A percentile compares a stretch with the other conserved stretches of the same genome.
Evolutionary conservation across 306 rosid genomes (phyloP).

Genomic region (Abrus precatorius): DNA sequence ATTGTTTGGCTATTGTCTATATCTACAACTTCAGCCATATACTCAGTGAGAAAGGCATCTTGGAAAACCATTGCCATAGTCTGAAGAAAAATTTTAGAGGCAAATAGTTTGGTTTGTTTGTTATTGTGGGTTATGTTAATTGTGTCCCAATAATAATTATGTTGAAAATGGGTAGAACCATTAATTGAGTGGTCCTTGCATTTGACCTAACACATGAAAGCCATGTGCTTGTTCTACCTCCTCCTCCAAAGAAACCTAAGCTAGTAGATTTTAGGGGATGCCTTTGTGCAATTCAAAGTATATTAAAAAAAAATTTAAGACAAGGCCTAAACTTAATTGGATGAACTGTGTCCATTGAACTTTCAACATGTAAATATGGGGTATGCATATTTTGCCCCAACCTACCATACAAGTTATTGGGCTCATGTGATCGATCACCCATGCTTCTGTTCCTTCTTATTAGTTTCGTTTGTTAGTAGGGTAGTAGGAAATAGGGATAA

Average conservation of each 20-base stretch:
- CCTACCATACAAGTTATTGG: not conserved
- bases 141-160: not conserved
- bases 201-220: constrained; percentile 4
- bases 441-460: not conserved
- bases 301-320: not conserved
- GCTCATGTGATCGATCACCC: not conserved
- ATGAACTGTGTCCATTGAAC: not conserved
- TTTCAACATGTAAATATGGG: no score
- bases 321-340: not conserved
- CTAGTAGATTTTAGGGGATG: not conserved
- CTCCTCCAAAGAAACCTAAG: not conserved
- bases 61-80: not conserved
- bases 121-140: not conserved
- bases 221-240: constrained; percentile 3
- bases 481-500: no score
- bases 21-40: not conserved
- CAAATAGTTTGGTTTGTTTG: not conserved
- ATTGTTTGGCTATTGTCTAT: not conserved
- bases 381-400: not conserved
- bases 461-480: not conserved
- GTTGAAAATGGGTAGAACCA: not conserved
- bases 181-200: not conserved
- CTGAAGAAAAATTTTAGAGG: not conserved
- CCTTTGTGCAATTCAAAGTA: not conserved
- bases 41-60: not conserved